These are phyloP conservation scores for Lactifluus pinguis DNA, from an alignment of 768 basidiomycete genomes.

Conservation along the genomic window DNA sequence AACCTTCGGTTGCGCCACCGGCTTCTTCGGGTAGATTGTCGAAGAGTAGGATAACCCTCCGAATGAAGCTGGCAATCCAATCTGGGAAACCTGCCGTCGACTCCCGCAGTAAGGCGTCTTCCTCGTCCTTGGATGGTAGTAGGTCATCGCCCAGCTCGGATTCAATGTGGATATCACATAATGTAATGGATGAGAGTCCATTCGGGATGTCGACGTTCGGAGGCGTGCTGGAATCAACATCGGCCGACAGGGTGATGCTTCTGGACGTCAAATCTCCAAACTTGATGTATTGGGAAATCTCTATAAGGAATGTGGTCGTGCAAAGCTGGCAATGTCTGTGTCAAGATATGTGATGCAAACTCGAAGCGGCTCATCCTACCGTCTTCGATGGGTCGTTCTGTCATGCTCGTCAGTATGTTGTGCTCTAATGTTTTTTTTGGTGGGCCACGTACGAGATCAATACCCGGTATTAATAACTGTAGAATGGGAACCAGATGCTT, in stretches of 20 bases:
- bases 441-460: constrained; percentile 57
- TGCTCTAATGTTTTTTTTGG: background rate
- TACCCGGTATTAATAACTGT: constrained; percentile 74
- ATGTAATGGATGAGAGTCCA: constrained; percentile 21
- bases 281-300: constrained; percentile 67
- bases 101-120: constrained; percentile 62
- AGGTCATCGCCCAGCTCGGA: constrained; percentile 23
- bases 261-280: constrained; percentile 50
- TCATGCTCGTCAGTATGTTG: background rate
- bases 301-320: constrained; percentile 65
- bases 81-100: constrained; percentile 69
- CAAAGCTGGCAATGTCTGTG: constrained; percentile 41
- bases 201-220: constrained; percentile 12
- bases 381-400: constrained; percentile 78
- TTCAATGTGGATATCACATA: constrained; percentile 25
- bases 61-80: constrained; percentile 77
- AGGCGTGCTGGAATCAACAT: constrained; percentile 20
- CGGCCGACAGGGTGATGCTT: constrained; percentile 16
- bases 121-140: constrained; percentile 49
- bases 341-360: background rate
- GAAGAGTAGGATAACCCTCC: constrained; percentile 67
- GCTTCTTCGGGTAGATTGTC: constrained; percentile 84
- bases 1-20: constrained; percentile 59
- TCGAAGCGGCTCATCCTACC: constrained; percentile 30
- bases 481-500: constrained; percentile 75